These are phyloP conservation scores for Sporobolus alterniflorus DNA, from an alignment of 202 grass and related monocot genomes.

Conservation along the genomic window DNA sequence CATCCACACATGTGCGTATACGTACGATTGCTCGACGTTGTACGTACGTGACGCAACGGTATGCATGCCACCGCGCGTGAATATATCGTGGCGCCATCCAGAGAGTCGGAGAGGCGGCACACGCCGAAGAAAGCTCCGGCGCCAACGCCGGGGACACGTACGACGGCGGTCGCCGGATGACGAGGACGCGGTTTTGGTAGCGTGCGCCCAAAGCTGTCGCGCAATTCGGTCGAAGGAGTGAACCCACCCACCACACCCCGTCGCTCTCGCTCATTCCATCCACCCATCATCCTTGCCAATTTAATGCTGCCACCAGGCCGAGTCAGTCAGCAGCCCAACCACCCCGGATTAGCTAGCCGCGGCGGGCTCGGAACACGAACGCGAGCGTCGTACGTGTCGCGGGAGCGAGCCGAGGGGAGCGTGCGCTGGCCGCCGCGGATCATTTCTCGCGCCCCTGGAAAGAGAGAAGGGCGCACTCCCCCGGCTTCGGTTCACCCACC, in stretches of 20 bases:
- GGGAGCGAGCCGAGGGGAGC: background rate
- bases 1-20: background rate
- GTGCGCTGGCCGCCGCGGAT: background rate
- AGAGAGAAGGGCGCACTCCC: too few species aligned
- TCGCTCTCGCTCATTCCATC: background rate
- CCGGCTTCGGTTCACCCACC: too few species aligned
- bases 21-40: background rate
- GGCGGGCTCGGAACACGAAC: too few species aligned
- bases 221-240: slow-evolving; percentile 21
- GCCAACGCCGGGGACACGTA: background rate
- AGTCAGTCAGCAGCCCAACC: background rate
- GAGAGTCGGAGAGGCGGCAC: background rate
- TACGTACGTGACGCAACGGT: background rate
- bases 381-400: background rate
- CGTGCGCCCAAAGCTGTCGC: too few species aligned
- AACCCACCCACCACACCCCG: background rate
- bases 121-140: background rate
- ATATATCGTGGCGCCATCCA: too few species aligned
- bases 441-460: slow-evolving; percentile 43
- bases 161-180: background rate
- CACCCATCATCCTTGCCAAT: background rate
- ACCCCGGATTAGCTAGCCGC: background rate
- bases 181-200: too few species aligned
- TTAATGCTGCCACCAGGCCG: slow-evolving; percentile 21
- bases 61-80: background rate